Evolutionary conservation across 768 basidiomycete genomes (phyloP), one percentile per base, ranked within the genome.

Genomic region (Paxillus involutus): DNA sequence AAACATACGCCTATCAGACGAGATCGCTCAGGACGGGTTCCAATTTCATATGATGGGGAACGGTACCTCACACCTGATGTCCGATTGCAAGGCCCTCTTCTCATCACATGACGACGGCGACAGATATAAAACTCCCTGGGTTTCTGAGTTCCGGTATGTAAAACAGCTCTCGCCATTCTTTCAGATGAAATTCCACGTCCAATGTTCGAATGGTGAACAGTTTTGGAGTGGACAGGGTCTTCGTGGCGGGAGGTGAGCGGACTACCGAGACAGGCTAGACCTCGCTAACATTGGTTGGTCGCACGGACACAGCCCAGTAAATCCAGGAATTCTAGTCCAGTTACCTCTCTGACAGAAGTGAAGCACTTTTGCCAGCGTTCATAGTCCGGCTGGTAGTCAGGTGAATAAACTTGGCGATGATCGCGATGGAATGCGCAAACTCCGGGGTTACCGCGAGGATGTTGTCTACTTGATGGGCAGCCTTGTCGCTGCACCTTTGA

Each of bases 371-470:
- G 39, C 24, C 35, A 52, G 51, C 41, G 32, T 57, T 24, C 58
- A 59, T 36, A 46, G 51, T 19, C 57, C 58, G 4, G 37, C 56
- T 12, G 58, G 57, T 17, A 57, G 57, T 24, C 58, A 59, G 45
- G 53, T 55, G 39, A 40, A 40, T 17, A 40, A n/a, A 7, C 33
- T 40, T 40, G 16, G 21, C 21, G 21, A 99, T 83, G 35, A 91
- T 77, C n/a, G 83, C 81, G 47, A 98, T 86, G 0, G 91, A 88
- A 2, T 83, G 80, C 0, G 85, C 88, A 0, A 86, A 88, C 47
- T 87, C 85, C 0, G 97, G 97, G 0, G 93, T 94, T 30, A 98
- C 69, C 1, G 92, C 93, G 19, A 98, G 81, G 19, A 94, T 82
- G 62, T 96, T 91, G 49, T 81, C 81, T 19, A 83, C 81, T 13